Evolutionary conservation across 2,329 filamentous ascomycete genomes (phyloP).

Genomic region (Fusarium piperis): DNA sequence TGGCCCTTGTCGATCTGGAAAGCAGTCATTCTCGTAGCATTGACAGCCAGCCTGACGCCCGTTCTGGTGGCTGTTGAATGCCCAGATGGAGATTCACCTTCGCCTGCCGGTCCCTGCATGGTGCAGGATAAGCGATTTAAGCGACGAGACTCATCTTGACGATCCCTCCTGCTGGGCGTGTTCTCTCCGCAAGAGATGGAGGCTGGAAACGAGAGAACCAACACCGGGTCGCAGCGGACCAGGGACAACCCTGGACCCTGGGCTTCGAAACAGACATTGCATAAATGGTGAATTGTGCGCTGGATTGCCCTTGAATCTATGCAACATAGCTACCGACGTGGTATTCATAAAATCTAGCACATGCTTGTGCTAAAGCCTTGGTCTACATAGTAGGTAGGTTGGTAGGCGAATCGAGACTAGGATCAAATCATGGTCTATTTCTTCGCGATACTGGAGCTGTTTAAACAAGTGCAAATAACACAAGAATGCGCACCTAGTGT

Average conservation of each 20-base stretch:
- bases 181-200: not conserved
- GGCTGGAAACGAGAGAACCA: not conserved
- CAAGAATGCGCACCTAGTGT: conserved; percentile 5
- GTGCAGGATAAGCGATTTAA: not conserved
- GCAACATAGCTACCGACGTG: not conserved
- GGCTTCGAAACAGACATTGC: not conserved
- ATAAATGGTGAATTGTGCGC: not conserved
- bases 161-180: not conserved
- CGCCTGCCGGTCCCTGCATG: not conserved
- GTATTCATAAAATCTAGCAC: not conserved
- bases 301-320: not conserved
- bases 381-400: not conserved
- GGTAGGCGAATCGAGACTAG: not conserved
- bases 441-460: not conserved
- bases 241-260: not conserved
- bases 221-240: not conserved
- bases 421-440: not conserved
- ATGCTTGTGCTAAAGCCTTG: not conserved
- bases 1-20: not conserved
- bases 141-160: not conserved
- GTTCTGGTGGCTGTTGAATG: not conserved
- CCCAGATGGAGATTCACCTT: not conserved
- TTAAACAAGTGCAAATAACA: not conserved
- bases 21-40: not conserved
- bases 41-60: not conserved